Percentiles rank a stretch among this genome's conserved stretches.
phyloP scores from a whole-genome alignment of 305 asterid genomes.

The Andrographis paniculata region DNA sequence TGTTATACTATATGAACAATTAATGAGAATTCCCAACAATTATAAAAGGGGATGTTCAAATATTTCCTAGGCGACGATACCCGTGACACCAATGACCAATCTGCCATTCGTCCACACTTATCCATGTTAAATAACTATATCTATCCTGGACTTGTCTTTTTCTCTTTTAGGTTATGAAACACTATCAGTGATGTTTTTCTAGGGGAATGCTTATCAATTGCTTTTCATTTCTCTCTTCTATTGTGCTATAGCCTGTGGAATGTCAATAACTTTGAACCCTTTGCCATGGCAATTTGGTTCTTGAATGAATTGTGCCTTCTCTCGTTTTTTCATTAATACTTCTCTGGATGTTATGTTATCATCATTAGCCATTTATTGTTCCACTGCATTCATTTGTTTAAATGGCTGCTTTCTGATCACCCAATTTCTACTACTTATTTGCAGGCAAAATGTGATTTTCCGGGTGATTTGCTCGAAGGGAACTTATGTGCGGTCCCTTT shows the following conservation, averaged over 20 bases:
- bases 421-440: constrained; percentile 1
- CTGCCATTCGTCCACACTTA: not conserved
- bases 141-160: not conserved
- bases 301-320: not conserved
- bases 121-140: not conserved
- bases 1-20: not conserved
- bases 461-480: constrained; percentile 88
- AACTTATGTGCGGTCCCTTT: constrained; percentile 78
- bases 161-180: not conserved
- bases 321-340: too few relatives aligned
- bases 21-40: not conserved
- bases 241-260: not conserved
- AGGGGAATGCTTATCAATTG: not conserved
- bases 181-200: not conserved
- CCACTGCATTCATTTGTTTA: not conserved
- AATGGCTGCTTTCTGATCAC: constrained; percentile 3
- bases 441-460: constrained; percentile 83
- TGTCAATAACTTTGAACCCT: not conserved
- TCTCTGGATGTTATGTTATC: too few relatives aligned
- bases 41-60: not conserved
- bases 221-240: not conserved
- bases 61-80: not conserved
- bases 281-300: not conserved
- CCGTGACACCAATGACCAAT: not conserved
- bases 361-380: not conserved